Base-by-base conservation (phyloP, 192 early-diverging fungal genomes). In the Allomyces javanicus region DNA sequence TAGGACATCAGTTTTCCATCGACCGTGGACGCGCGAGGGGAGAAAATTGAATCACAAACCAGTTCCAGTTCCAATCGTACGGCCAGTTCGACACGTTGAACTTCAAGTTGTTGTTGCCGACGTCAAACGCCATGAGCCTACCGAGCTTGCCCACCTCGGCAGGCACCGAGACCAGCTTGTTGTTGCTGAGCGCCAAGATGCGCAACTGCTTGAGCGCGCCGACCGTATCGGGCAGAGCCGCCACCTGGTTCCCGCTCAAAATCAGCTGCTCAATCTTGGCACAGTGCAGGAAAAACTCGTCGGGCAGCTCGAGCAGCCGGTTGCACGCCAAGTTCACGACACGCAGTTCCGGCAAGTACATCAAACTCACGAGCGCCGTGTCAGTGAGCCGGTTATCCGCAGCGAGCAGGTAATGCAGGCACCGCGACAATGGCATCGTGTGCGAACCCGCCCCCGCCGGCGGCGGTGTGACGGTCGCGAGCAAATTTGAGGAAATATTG, bases 71-170 rank as follows among this genome's bases (percentile, higher is more conserved):
- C 92, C 92, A 94, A 70, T 94, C 92, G 71, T 89, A 93, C 17
- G 87, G 89, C 90, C 91, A 94, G 73, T 94, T 94, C 50, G 88
- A 83, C 66, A 93, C 90, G 69, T 94, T 94, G 73, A 93, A 94
- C 76, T 90, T 90, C 62, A 94, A 77, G 27, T 83, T 79, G 66
- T 94, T 92, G 72, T 85, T 87, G 55, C 92, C 89, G 11, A 91
- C 86, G 73, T 94, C 92, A 17, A 94, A 74, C n/a, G 84, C 84
- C 5, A 80, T 67, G 44, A 94, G 76, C 24, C 83, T 78, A 65
- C 85, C 77, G 19, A 94, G 80, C 75, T 94, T 94, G 66, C 86
- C 88, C n/a, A 94, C 79, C 79, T 91, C 90, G 10, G 90, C 91
- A 1, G 92, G 92, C 17, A 95, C 77, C 0, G 89, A 91, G 64